phyloP scores from a whole-genome alignment of 2,329 filamentous ascomycete species.

The Botrytis tulipae region DNA sequence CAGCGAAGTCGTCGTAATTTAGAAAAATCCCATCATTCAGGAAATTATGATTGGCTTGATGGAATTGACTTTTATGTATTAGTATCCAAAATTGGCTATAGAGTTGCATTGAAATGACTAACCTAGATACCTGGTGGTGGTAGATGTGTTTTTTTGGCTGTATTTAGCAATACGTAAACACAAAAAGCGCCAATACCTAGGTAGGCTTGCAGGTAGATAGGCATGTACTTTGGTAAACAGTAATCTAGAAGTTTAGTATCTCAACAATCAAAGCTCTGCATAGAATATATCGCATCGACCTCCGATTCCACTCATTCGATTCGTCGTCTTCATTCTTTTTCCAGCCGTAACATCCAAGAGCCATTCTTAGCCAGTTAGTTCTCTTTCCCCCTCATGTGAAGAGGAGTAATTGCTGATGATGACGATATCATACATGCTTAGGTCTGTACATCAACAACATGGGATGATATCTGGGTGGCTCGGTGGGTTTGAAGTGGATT shows the following conservation, averaged over 20 bases:
- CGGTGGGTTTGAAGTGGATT: background rate
- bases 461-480: background rate
- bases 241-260: background rate
- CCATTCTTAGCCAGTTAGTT: background rate
- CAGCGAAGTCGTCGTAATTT: constrained; percentile 12
- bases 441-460: background rate
- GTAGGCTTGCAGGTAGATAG: background rate
- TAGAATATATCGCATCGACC: background rate
- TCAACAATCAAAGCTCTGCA: background rate
- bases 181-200: background rate
- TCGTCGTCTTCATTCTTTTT: background rate
- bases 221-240: background rate
- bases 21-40: background rate
- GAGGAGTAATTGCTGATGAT: background rate
- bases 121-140: background rate
- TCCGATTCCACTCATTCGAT: too few relatives aligned
- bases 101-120: constrained; percentile 3
- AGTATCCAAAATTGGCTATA: background rate
- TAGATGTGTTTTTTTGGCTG: background rate
- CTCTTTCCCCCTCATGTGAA: background rate
- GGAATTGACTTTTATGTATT: background rate
- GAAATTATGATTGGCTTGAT: background rate
- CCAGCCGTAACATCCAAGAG: background rate
- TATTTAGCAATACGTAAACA: background rate
- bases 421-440: background rate